These are phyloP conservation scores for Protomyces arabidopsidicola DNA, from an alignment of 1,139 yeast genomes.

Conservation along the genomic window DNA sequence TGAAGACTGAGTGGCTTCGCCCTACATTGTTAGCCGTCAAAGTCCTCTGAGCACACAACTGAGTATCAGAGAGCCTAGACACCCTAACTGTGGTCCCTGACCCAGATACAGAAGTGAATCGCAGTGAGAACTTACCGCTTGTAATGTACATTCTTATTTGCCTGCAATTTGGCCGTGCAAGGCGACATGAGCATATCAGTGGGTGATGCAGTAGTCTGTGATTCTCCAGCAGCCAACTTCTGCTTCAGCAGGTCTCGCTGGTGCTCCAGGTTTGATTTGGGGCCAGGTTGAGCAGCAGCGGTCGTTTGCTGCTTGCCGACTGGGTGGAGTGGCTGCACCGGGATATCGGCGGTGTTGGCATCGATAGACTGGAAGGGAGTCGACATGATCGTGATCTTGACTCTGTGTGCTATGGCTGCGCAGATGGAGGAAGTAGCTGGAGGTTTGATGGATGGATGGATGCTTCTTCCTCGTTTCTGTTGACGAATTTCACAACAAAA, in stretches of 20 bases:
- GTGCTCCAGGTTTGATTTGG: conserved; percentile 27
- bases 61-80: neutral
- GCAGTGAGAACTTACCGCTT: conserved; percentile 34
- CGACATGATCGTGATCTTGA: neutral
- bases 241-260: conserved; percentile 26
- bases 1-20: conserved; percentile 25
- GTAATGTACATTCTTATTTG: conserved; percentile 47
- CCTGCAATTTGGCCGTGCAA: conserved; percentile 52
- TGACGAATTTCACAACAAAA: neutral
- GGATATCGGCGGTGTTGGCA: neutral
- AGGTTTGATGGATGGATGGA: neutral
- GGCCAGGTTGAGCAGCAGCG: neutral
- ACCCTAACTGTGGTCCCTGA: neutral
- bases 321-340: neutral
- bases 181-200: conserved; percentile 57
- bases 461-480: neutral
- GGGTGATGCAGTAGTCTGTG: conserved; percentile 49
- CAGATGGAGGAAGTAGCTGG: neutral
- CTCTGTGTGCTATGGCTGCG: too few species aligned
- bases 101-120: too few species aligned
- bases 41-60: neutral
- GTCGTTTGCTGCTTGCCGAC: neutral
- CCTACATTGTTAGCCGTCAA: conserved; percentile 5
- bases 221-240: conserved; percentile 23
- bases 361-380: neutral